Base-by-base conservation (phyloP, 345 rosid species). In the Melaleuca alternifolia region DNA sequence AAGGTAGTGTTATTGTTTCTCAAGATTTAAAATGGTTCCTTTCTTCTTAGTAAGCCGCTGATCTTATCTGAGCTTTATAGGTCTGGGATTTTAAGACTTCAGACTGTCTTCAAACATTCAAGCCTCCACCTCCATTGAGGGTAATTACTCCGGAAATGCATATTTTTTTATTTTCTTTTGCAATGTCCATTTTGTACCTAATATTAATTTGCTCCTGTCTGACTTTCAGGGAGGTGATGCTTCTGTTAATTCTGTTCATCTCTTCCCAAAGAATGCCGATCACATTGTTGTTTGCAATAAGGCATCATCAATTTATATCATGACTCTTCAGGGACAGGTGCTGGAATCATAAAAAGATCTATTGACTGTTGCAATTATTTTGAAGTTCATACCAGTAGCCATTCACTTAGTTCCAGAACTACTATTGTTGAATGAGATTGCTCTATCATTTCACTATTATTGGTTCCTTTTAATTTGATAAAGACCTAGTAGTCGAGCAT, bases 241-340 rank as follows among this genome's bases (percentile, higher is more conserved):
- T 82, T 94, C 99, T n/a, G 99, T 96, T 87, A 98, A 98, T 90
- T 96, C 99, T 84, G 93, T 96, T 89, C 98, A 95, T 92, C 91
- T 98, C 88, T 95, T 92, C 90, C 98, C 99, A 0, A 95, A 95
- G 91, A 96, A 93, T 89, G 88, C 96, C 11, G 96, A 98, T 89
- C 99, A 95, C 89, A 93, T 98, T 51, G 90, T 94, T 87, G 99
- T 98, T 54, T 98, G 98, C 91, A 98, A 96, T 89, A 98, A 95
- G 92, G 95, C 99, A 83, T 96, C 99, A 44, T 93, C 97, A 24
- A 86, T 96, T 90, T 96, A 94, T 89, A 91, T 96, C 85, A 98
- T 98, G 99, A 98, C 99, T 18, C 99, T 95, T 88, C 98, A 95
- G 91, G 99, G 99, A 87, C 99, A 96, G 99, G 98, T 98, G 88